Evolutionary conservation across 2,329 filamentous ascomycete species (phyloP), one percentile per base, ranked within the genome.

Genomic region (Cadophora gregata): DNA sequence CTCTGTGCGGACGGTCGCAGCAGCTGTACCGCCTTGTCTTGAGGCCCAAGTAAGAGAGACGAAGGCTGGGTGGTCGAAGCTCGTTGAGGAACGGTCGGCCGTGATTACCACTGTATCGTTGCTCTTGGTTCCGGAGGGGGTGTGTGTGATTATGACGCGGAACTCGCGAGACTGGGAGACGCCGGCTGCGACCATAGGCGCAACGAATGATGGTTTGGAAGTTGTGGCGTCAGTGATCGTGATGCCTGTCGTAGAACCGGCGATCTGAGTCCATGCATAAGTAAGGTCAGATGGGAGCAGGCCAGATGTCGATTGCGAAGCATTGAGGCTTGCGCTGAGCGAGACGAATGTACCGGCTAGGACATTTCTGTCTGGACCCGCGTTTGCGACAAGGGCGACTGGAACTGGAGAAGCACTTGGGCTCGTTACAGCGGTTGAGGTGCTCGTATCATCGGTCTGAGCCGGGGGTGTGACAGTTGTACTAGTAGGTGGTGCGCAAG

Each of bases 31-130:
- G 24, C 58, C 25, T 50, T 60, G 58, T 31, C 29, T 60, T 3
- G 58, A 47, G 3, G 42, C 38, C 58, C 58, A 60, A 5, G 58
- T 60, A 6, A 60, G 29, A 1, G 38, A 21, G 25, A 47, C 58
- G 45, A 60, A 29, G 38, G 27, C 25, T 7, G 58, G 58, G 42
- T 48, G 38, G 45, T 60, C 58, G 25, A 60, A 60, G 10, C 38
- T 47, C 19, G 58, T 48, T 16, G 58, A 31, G 10, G 42, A 31
- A 25, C 58, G 58, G 45, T 60, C 42, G 38, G 58, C 9, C 7
- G 58, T 60, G 12, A 60, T 19, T 29, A 60, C 38, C 7, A 60
- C n/a, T n/a, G 58, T 48, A 25, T 60, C 58, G 42, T 60, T 60
- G 25, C 38, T 47, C 42, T 60, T 60, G 12, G 38, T n/a, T 7